A percentile compares a stretch with the other conserved stretches of the same genome.
Conservation (phyloP, 441 rosid species). For the Erysimum cheiri region DNA sequence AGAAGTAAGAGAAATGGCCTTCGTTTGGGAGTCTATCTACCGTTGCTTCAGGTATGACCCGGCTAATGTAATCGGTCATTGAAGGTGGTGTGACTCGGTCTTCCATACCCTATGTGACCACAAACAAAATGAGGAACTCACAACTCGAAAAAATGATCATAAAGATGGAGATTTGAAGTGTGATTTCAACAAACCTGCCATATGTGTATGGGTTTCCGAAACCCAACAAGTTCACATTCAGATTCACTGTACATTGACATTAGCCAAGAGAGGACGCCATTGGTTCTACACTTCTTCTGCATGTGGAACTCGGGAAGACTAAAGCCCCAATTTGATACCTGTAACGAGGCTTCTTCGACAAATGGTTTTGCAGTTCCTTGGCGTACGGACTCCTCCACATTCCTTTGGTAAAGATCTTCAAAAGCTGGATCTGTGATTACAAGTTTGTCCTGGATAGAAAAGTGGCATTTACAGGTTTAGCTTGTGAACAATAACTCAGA, state of each 20-base stretch:
- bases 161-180: slow-evolving; percentile 3
- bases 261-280: slow-evolving; percentile 71
- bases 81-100: slow-evolving; percentile 76
- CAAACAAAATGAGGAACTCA: slow-evolving; percentile 20
- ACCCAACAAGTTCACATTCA: slow-evolving; percentile 66
- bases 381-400: slow-evolving; percentile 74
- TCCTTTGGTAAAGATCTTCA: slow-evolving; percentile 68
- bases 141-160: slow-evolving; percentile 6
- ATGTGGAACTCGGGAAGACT: slow-evolving; percentile 59
- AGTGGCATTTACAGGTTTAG: slow-evolving; percentile 23
- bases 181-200: slow-evolving; percentile 66
- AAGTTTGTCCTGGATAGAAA: slow-evolving; percentile 59
- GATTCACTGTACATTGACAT: slow-evolving; percentile 63
- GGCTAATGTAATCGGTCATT: slow-evolving; percentile 67
- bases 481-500: not conserved
- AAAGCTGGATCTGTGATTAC: slow-evolving; percentile 50
- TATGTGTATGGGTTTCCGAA: slow-evolving; percentile 64
- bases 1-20: slow-evolving; percentile 90
- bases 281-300: slow-evolving; percentile 60
- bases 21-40: slow-evolving; percentile 76
- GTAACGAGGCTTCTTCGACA: slow-evolving; percentile 60
- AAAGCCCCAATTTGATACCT: slow-evolving; percentile 73
- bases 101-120: slow-evolving; percentile 72
- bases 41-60: slow-evolving; percentile 72
- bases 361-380: slow-evolving; percentile 64